A percentile compares a stretch with the other conserved stretches of the same genome.
These are phyloP conservation scores for Ichthyophthirius multifiliis DNA, from an alignment of 169 alveolate species.

Conservation along the genomic window DNA sequence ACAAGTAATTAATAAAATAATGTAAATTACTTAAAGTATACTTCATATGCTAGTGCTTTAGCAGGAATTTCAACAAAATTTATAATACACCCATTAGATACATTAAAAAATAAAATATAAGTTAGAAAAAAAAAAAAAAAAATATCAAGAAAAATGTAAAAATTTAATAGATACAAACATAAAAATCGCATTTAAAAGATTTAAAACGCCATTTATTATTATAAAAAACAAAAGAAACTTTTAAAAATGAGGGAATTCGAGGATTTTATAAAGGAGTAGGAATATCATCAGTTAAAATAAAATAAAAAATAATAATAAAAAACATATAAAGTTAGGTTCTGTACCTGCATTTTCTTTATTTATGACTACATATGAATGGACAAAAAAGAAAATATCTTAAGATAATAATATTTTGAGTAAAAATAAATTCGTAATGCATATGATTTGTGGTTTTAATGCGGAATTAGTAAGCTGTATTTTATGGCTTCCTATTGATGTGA, in stretches of 20 bases:
- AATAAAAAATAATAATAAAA: not conserved
- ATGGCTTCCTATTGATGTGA: constrained; percentile 67
- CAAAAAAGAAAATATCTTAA: constrained; percentile 28
- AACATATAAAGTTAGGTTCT: constrained; percentile 29
- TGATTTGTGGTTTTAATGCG: constrained; percentile 64
- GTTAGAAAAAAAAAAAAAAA: constrained; percentile 5
- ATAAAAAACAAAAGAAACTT: not conserved
- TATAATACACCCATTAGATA: constrained; percentile 57
- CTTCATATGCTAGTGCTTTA: constrained; percentile 30
- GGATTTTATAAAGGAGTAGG: constrained; percentile 67
- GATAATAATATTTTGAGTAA: not conserved
- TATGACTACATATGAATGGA: constrained; percentile 53
- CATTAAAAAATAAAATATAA: constrained; percentile 50
- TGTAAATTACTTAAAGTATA: no score
- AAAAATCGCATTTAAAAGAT: not conserved
- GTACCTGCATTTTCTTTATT: constrained; percentile 65
- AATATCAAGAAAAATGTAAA: not conserved
- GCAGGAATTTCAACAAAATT: constrained; percentile 38
- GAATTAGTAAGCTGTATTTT: constrained; percentile 55
- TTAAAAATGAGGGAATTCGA: constrained; percentile 37
- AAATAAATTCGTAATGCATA: constrained; percentile 31
- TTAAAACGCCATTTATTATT: constrained; percentile 6
- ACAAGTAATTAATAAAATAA: no score
- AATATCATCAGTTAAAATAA: constrained; percentile 10
- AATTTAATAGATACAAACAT: not conserved